Evolutionary conservation across 805 yeast genomes (phyloP).

Genomic region (Candida odintsovae): DNA sequence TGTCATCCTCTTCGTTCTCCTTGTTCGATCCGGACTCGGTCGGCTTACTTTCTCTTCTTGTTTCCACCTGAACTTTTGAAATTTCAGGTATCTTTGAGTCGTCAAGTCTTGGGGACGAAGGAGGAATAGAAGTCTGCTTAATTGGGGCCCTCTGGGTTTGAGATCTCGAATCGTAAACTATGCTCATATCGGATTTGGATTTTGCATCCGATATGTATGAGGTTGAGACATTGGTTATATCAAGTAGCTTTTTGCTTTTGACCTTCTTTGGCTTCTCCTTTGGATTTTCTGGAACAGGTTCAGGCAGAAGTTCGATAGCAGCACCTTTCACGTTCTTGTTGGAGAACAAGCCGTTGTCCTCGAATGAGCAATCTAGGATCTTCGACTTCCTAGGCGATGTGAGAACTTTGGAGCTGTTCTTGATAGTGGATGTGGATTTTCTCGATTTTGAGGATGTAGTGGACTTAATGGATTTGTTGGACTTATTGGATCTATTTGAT

Average conservation of each 20-base stretch:
- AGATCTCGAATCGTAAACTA: not conserved
- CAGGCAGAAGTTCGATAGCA: not conserved
- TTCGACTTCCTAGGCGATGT: constrained; percentile 11
- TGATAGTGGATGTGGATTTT: constrained; percentile 1
- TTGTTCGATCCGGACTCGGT: not conserved
- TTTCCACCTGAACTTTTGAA: not conserved
- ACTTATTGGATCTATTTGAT: not conserved
- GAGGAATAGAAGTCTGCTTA: not conserved
- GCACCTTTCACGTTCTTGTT: constrained; percentile 7
- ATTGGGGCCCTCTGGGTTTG: not conserved
- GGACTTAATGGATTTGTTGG: constrained; percentile 15
- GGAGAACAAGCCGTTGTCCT: constrained; percentile 16
- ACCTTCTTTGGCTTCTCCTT: not conserved
- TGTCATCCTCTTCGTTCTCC: constrained; percentile 1
- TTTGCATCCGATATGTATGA: not conserved
- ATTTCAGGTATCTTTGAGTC: not conserved
- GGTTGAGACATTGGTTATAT: constrained; percentile 3
- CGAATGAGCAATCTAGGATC: constrained; percentile 21
- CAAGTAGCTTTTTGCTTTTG: not conserved
- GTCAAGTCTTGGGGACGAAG: not conserved
- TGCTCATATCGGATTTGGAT: not conserved
- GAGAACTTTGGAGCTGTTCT: not conserved
- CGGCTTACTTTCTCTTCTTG: not conserved
- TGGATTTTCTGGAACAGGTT: not conserved
- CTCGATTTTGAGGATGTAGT: constrained; percentile 2